These are phyloP conservation scores for Botryotinia calthae DNA, from an alignment of 2,329 filamentous ascomycete genomes.

Conservation along the genomic window DNA sequence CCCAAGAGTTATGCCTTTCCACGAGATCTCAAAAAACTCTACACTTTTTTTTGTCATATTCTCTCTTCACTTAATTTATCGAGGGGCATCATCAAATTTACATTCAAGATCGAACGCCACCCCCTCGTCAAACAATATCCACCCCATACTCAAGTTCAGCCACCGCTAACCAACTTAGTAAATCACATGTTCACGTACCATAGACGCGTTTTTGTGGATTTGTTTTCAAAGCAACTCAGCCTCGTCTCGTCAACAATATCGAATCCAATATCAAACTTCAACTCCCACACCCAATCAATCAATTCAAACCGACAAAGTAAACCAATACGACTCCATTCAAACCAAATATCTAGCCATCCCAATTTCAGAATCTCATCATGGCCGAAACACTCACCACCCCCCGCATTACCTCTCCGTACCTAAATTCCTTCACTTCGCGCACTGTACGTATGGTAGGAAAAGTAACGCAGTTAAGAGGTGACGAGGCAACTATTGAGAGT, in stretches of 20 bases:
- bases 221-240: background rate
- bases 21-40: background rate
- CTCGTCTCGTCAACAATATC: background rate
- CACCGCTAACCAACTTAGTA: background rate
- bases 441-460: constrained; percentile 85
- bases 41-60: background rate
- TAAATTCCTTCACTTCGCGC: constrained; percentile 70
- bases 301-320: background rate
- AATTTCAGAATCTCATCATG: background rate
- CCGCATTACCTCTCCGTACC: constrained; percentile 76
- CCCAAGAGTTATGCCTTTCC: no score
- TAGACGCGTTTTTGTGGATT: background rate
- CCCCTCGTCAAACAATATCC: background rate
- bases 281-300: background rate
- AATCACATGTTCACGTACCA: background rate
- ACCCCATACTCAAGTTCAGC: background rate
- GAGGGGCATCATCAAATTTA: background rate
- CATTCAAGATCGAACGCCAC: background rate
- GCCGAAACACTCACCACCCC: constrained; percentile 56
- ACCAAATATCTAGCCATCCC: background rate
- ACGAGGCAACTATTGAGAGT: constrained; percentile 76
- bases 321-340: background rate
- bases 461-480: constrained; percentile 77
- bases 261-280: background rate
- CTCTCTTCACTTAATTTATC: background rate